Evolutionary conservation across 495 filamentous ascomycete genomes (phyloP), one percentile per base, ranked within the genome.

Genomic region (Physcia stellaris): DNA sequence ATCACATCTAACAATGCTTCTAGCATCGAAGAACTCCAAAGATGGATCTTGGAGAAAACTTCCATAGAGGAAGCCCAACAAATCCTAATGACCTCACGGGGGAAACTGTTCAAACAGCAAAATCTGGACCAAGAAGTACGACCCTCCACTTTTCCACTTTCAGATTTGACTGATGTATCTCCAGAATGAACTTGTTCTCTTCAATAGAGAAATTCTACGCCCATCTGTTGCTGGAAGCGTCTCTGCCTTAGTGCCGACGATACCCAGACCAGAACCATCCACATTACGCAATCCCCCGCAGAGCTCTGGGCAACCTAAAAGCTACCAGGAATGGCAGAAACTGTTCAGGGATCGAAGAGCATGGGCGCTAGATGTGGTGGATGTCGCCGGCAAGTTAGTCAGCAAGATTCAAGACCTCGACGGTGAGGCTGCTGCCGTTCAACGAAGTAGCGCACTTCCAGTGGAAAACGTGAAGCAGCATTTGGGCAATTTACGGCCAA

Each of bases 111-210:
- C 45, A 85, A 82, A 58, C 61, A 73, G 19, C 81, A 85, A 52
- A 75, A 75, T 10, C 68, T 92, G 22, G 66, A 74, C 35, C 72
- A 70, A 6, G 86, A 94, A 71, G 84, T 85, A 66, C 15, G 70
- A 53, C 17, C 9, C 13, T 29, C 27, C 32, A n/a, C 22, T 23
- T 32, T 27, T 47, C 19, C 9, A 21, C 24, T 19, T 17, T 42
- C 29, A 40, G 22, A 20, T 40, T 21, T 15, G n/a, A 35, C 49
- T 53, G 21, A 31, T 22, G 6, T 24, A 4, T 27, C 24, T 26
- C 24, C 44, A 93, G 82, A 80, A 71, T 41, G 85, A 94, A 54
- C 76, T 95, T 43, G 92, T 83, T 49, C 71, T 94, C 24, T 95
- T 88, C 55, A 82, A 90, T 56, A 72, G 77, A 37, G 73, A 77